Evolutionary conservation across 2,329 filamentous ascomycete genomes (phyloP).

Genomic region (Fusarium nygamai): DNA sequence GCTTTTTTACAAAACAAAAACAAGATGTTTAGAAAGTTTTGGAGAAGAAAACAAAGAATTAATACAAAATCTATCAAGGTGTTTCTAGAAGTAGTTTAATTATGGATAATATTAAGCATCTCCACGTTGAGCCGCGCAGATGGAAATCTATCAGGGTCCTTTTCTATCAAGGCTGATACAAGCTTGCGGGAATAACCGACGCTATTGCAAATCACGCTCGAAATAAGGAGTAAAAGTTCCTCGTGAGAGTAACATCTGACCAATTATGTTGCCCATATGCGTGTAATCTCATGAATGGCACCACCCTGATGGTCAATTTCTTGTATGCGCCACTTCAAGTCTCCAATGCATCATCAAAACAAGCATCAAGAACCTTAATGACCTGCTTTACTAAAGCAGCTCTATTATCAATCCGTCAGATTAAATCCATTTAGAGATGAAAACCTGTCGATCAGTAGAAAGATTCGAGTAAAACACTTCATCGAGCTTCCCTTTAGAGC

Average conservation of each 20-base stretch:
- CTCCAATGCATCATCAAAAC: neutral
- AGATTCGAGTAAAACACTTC: neutral
- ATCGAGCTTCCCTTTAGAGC: neutral
- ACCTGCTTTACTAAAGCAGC: neutral
- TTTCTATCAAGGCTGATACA: neutral
- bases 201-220: neutral
- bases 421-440: neutral
- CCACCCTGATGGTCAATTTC: constrained; percentile 24
- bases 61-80: constrained; percentile 12
- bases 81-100: neutral
- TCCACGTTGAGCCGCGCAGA: neutral
- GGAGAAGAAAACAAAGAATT: neutral
- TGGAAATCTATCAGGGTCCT: constrained; percentile 23
- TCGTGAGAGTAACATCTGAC: fast-evolving
- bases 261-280: neutral
- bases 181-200: neutral
- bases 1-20: neutral
- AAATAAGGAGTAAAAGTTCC: neutral
- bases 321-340: neutral
- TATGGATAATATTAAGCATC: neutral
- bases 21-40: fast-evolving
- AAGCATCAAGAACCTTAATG: neutral
- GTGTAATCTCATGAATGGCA: neutral
- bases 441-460: neutral
- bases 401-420: neutral